phyloP scores from a whole-genome alignment of 257 asterid species.

The Solanum pennellii region DNA sequence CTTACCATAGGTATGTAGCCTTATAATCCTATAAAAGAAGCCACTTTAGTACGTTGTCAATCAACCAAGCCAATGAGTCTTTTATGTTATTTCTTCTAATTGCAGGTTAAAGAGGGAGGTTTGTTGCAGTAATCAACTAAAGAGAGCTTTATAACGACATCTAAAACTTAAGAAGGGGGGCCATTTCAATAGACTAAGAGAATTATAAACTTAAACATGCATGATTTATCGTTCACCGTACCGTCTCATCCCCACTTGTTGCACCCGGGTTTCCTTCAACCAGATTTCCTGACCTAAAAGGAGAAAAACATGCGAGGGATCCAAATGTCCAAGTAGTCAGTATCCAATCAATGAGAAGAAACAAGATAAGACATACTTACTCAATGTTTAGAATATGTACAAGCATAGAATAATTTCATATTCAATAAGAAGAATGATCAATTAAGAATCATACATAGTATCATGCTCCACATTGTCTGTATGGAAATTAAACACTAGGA shows the following conservation, averaged over 20 bases:
- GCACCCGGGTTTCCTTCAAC: conserved; percentile 91
- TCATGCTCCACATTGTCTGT: not conserved
- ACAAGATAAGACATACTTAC: not conserved
- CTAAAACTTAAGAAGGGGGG: not conserved
- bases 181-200: not conserved
- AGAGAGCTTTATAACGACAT: not conserved
- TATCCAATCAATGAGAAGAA: not conserved
- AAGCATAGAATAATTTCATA: not conserved
- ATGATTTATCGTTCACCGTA: conserved; percentile 21
- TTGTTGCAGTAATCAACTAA: not conserved
- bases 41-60: not conserved
- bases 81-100: not conserved
- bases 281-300: conserved; percentile 78
- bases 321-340: not conserved
- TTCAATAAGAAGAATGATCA: not conserved
- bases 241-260: conserved; percentile 97
- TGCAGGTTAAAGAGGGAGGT: not conserved
- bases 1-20: not conserved
- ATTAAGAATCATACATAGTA: not conserved
- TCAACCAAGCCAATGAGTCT: not conserved
- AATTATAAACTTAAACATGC: not conserved
- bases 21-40: not conserved
- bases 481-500: not conserved
- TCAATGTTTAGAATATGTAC: not conserved
- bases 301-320: conserved; percentile 6